Evolutionary conservation across 2,329 filamentous ascomycete genomes (phyloP).

Genomic region (Exophiala sp.): DNA sequence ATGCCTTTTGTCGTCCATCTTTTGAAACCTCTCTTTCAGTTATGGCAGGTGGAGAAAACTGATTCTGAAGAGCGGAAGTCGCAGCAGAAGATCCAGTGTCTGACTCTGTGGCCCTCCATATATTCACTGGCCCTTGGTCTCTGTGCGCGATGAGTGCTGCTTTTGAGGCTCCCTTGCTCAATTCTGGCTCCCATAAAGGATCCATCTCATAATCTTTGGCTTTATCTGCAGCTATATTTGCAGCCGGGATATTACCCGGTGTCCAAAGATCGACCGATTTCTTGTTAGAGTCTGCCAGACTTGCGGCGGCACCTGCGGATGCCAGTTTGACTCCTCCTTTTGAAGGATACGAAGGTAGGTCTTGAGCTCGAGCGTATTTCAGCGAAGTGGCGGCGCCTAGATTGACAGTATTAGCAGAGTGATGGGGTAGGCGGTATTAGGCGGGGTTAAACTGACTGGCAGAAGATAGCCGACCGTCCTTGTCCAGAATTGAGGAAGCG

Average conservation of each 20-base stretch:
- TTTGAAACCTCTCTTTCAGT: slow-evolving; percentile 46
- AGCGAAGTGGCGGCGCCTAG: slow-evolving; percentile 59
- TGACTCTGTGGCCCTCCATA: slow-evolving; percentile 49
- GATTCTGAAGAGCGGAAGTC: slow-evolving; percentile 59
- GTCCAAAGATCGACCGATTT: slow-evolving; percentile 65
- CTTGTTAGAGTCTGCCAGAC: slow-evolving; percentile 68
- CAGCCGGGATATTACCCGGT: slow-evolving; percentile 59
- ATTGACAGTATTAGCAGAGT: slow-evolving; percentile 20
- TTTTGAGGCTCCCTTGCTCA: slow-evolving; percentile 65
- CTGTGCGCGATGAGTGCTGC: slow-evolving; percentile 67
- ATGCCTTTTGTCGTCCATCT: slow-evolving; percentile 60
- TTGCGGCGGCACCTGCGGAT: slow-evolving; percentile 71
- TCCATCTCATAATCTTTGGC: slow-evolving; percentile 60
- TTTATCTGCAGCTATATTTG: slow-evolving; percentile 56
- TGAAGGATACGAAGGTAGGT: slow-evolving; percentile 72
- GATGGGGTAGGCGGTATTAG: neutral
- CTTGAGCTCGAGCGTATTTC: slow-evolving; percentile 68
- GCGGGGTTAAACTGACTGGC: slow-evolving; percentile 45
- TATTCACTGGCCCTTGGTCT: slow-evolving; percentile 50
- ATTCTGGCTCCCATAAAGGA: slow-evolving; percentile 61
- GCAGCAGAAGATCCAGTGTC: slow-evolving; percentile 65
- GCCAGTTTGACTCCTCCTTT: slow-evolving; percentile 52
- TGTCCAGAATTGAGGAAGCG: slow-evolving; percentile 41
- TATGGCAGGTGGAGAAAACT: slow-evolving; percentile 45
- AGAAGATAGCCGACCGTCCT: slow-evolving; percentile 56